These are phyloP conservation scores for Kuraishia ogatae DNA, from an alignment of 805 yeast species.

Conservation along the genomic window DNA sequence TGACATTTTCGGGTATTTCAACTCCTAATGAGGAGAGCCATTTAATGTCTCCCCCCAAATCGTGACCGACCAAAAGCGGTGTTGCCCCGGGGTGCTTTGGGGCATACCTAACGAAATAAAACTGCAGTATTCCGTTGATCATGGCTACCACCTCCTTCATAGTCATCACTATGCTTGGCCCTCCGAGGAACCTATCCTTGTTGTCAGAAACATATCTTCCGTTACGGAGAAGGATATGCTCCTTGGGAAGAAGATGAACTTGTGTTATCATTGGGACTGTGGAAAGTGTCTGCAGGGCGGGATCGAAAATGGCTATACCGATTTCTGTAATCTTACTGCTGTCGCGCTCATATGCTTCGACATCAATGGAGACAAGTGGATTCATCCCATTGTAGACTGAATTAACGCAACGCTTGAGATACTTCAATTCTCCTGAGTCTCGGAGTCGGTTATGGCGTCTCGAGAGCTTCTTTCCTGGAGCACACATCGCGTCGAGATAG, in stretches of 20 bases:
- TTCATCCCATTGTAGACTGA: not conserved
- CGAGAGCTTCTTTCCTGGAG: not conserved
- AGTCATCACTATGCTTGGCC: slow-evolving; percentile 34
- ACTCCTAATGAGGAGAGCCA: slow-evolving; percentile 43
- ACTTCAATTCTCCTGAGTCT: not conserved
- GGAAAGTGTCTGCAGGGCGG: slow-evolving; percentile 31
- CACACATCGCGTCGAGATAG: not conserved
- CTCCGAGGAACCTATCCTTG: slow-evolving; percentile 39
- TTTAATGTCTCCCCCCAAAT: slow-evolving; percentile 41
- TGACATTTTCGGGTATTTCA: slow-evolving; percentile 26
- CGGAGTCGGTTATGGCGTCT: not conserved
- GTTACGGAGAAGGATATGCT: slow-evolving; percentile 32
- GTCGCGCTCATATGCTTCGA: slow-evolving; percentile 47
- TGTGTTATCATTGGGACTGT: slow-evolving; percentile 31
- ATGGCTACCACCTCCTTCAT: slow-evolving; percentile 26
- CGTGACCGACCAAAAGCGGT: slow-evolving; percentile 45
- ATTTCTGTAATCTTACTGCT: slow-evolving; percentile 40
- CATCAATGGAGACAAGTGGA: slow-evolving; percentile 37
- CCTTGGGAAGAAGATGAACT: slow-evolving; percentile 35
- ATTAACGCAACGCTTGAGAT: not conserved
- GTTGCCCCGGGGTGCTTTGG: not conserved
- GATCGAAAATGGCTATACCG: slow-evolving; percentile 50
- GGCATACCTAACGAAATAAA: slow-evolving; percentile 25
- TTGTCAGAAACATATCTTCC: slow-evolving; percentile 49
- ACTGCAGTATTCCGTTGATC: slow-evolving; percentile 33